A percentile compares a stretch with the other conserved stretches of the same genome.
These are phyloP conservation scores for Thelonectria rubi DNA, from an alignment of 2,329 filamentous ascomycete species.

Conservation along the genomic window DNA sequence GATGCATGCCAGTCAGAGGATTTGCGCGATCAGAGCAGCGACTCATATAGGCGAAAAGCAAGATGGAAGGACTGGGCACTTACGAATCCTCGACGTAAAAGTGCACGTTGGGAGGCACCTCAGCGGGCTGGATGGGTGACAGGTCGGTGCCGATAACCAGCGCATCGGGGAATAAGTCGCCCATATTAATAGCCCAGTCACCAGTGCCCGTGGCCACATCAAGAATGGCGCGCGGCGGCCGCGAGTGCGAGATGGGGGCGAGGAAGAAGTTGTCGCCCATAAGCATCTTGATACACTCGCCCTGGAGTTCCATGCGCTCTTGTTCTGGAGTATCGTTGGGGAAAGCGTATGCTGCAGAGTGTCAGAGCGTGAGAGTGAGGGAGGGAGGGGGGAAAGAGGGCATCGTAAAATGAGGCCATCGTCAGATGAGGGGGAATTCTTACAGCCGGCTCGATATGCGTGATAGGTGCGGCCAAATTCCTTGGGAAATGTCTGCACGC, in stretches of 20 bases:
- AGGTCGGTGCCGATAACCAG: constrained; percentile 70
- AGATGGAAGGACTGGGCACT: too few relatives aligned
- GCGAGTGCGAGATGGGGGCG: constrained; percentile 47
- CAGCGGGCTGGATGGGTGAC: constrained; percentile 70
- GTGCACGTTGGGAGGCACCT: constrained; percentile 75
- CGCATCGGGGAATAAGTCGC: constrained; percentile 65
- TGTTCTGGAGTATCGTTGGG: constrained; percentile 54
- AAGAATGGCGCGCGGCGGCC: constrained; percentile 47
- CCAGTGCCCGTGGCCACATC: constrained; percentile 56
- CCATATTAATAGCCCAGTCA: constrained; percentile 73
- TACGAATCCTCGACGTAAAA: constrained; percentile 74
- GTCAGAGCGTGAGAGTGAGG: too few relatives aligned
- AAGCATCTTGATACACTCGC: constrained; percentile 46
- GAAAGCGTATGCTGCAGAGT: constrained; percentile 56
- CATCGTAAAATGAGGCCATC: too few relatives aligned
- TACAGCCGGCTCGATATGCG: constrained; percentile 56
- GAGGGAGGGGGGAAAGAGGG: too few relatives aligned
- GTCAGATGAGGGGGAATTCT: too few relatives aligned
- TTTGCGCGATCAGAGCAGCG: too few relatives aligned
- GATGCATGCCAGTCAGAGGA: constrained; percentile 27
- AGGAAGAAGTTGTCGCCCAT: constrained; percentile 51
- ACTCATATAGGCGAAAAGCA: too few relatives aligned
- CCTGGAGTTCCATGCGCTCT: constrained; percentile 51
- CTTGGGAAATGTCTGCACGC: constrained; percentile 49
- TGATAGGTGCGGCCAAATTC: constrained; percentile 56